Evolutionary conservation across 768 basidiomycete genomes (phyloP).

Genomic region (Lactifluus pinguis): DNA sequence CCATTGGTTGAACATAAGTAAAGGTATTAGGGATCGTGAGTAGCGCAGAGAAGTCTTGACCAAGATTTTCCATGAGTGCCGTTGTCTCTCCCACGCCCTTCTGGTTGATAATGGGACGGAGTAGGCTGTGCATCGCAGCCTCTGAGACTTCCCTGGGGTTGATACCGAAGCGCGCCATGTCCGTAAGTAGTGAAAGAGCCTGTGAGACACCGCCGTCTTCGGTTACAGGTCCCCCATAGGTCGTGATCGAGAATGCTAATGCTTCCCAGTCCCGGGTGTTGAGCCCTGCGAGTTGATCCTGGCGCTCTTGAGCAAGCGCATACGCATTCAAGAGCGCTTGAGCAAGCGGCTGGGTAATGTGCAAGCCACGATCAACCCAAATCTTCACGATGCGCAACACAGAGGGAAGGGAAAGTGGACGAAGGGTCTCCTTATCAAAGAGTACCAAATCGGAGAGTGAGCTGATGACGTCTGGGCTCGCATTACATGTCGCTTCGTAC

Average conservation of each 20-base stretch:
- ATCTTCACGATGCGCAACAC: slow-evolving; percentile 31
- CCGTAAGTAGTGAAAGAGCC: slow-evolving; percentile 16
- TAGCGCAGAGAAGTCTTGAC: slow-evolving; percentile 34
- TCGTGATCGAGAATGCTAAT: slow-evolving; percentile 32
- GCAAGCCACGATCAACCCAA: slow-evolving; percentile 27
- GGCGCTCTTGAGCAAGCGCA: slow-evolving; percentile 27
- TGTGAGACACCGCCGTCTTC: slow-evolving; percentile 15
- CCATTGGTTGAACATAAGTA: slow-evolving; percentile 3
- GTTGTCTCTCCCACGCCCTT: slow-evolving; percentile 4
- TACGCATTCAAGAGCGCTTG: slow-evolving; percentile 39
- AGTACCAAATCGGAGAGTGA: slow-evolving; percentile 10
- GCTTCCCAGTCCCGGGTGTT: slow-evolving; percentile 36
- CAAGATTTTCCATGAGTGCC: slow-evolving; percentile 12
- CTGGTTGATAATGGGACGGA: slow-evolving; percentile 8
- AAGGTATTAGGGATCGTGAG: neutral
- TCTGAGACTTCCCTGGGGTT: slow-evolving; percentile 9
- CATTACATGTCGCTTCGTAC: neutral
- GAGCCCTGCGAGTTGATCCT: slow-evolving; percentile 27
- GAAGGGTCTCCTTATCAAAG: slow-evolving; percentile 8
- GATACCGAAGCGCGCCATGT: slow-evolving; percentile 6
- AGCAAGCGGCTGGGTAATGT: slow-evolving; percentile 29
- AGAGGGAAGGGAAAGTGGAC: slow-evolving; percentile 4
- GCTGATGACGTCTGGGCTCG: slow-evolving; percentile 9
- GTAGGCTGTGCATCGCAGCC: slow-evolving; percentile 1
- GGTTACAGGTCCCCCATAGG: slow-evolving; percentile 10